A percentile compares a stretch with the other conserved stretches of the same genome.
Conservation (phyloP, 2,329 filamentous ascomycete genomes). For the Huntiella moniliformis region DNA sequence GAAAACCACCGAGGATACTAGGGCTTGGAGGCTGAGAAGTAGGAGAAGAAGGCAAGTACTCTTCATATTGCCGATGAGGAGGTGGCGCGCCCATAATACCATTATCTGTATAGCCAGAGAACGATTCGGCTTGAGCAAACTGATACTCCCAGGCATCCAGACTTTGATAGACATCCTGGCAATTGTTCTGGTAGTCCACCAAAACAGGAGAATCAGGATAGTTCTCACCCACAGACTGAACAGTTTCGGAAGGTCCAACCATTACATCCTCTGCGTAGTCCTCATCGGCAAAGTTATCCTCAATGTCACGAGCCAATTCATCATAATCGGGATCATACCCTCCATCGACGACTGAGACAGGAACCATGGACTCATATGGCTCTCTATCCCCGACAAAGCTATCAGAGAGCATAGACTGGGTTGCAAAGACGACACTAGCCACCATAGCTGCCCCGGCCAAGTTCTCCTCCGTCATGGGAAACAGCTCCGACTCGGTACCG, state of each 20-base stretch:
- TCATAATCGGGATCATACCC: slow-evolving; percentile 8
- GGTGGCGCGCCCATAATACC: neutral
- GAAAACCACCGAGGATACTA: slow-evolving; percentile 9
- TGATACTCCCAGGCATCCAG: neutral
- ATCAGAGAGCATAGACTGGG: slow-evolving; percentile 9
- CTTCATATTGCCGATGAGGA: neutral
- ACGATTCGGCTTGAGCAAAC: slow-evolving; percentile 13
- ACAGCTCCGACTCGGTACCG: neutral
- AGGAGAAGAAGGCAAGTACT: neutral
- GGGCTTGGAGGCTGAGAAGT: neutral
- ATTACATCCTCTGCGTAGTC: neutral
- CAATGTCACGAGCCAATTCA: slow-evolving; percentile 4
- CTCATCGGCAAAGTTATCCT: slow-evolving; percentile 2
- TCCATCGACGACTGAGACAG: neutral
- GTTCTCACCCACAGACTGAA: neutral
- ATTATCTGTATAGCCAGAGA: slow-evolving; percentile 11
- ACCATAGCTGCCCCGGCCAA: slow-evolving; percentile 11
- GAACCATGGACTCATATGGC: neutral
- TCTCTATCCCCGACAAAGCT: neutral
- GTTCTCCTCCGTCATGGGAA: neutral
- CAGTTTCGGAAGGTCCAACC: neutral
- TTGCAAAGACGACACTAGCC: slow-evolving; percentile 10
- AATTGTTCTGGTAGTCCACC: neutral
- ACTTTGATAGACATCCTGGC: neutral
- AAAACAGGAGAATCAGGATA: slow-evolving; percentile 7